These are phyloP conservation scores for Rhododendron ferrugineum DNA, from an alignment of 148 eudicot genomes.

Conservation along the genomic window DNA sequence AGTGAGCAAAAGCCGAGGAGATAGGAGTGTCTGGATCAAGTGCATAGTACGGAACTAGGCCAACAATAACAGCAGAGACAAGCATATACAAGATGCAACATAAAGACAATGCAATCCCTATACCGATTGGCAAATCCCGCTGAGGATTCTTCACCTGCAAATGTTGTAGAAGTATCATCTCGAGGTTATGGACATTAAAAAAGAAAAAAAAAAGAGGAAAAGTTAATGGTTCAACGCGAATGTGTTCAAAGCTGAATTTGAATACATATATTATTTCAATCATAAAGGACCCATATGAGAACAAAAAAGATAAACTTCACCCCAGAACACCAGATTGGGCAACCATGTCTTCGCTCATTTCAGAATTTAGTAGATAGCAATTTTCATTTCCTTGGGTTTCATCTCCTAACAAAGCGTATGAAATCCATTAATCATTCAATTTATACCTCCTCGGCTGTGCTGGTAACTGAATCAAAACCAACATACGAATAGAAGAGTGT, in stretches of 20 bases:
- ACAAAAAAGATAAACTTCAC: background rate
- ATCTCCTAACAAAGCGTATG: background rate
- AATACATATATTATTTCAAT: background rate
- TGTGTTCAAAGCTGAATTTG: background rate
- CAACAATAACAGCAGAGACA: conserved; percentile 58
- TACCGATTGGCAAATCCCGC: conserved; percentile 61
- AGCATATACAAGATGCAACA: conserved; percentile 65
- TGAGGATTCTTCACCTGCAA: conserved; percentile 60
- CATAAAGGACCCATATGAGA: background rate
- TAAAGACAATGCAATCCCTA: conserved; percentile 46
- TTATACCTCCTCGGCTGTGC: conserved; percentile 65
- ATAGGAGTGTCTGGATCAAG: conserved; percentile 71
- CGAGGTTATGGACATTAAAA: background rate
- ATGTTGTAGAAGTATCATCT: background rate
- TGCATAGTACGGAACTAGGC: conserved; percentile 56
- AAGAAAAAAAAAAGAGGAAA: background rate
- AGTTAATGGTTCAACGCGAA: background rate
- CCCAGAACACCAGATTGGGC: background rate
- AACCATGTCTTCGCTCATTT: background rate
- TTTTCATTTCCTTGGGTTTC: background rate
- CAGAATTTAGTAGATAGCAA: background rate
- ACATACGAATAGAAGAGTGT: conserved; percentile 58
- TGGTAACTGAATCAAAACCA: conserved; percentile 62
- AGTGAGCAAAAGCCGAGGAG: conserved; percentile 61
- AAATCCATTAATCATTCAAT: background rate